These are phyloP conservation scores for Thoreauomyces humboldtii DNA, from an alignment of 192 early-diverging fungal species.

Conservation along the genomic window DNA sequence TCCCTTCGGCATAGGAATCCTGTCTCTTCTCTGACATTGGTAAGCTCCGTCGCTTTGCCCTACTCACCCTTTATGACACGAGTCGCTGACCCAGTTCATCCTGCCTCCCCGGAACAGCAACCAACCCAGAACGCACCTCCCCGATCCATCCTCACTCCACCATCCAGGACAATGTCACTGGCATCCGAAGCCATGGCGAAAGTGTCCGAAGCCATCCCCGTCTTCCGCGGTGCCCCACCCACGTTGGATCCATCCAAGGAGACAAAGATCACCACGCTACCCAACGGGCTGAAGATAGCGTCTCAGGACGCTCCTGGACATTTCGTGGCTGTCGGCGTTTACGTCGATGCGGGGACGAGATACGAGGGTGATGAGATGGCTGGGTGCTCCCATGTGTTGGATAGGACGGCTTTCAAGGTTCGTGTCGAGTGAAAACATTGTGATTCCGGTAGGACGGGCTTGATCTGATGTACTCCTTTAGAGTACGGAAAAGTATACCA, in stretches of 20 bases:
- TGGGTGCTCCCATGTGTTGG: slow-evolving; percentile 83
- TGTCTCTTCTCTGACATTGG: too few relatives aligned
- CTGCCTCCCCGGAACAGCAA: not conserved
- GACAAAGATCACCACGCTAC: slow-evolving; percentile 67
- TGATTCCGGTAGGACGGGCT: not conserved
- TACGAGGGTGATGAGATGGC: slow-evolving; percentile 70
- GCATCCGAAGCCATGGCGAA: not conserved
- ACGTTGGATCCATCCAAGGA: not conserved
- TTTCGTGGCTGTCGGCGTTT: slow-evolving; percentile 87
- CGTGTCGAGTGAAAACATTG: too few relatives aligned
- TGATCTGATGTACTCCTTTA: slow-evolving; percentile 7
- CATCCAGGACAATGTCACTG: not conserved
- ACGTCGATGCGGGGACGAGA: slow-evolving; percentile 86
- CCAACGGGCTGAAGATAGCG: slow-evolving; percentile 87
- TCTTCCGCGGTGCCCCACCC: not conserved
- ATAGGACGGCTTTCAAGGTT: slow-evolving; percentile 92
- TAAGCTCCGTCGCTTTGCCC: too few relatives aligned
- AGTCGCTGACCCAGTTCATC: not conserved
- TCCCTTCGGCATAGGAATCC: too few relatives aligned
- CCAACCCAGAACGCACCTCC: too few relatives aligned
- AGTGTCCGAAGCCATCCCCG: too few relatives aligned
- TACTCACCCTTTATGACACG: not conserved
- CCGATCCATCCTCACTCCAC: too few relatives aligned
- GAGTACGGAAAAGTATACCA: slow-evolving; percentile 68
- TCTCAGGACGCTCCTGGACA: slow-evolving; percentile 81